Conservation (phyloP, 495 filamentous ascomycete genomes). For the Lasiosphaeria miniovina region DNA sequence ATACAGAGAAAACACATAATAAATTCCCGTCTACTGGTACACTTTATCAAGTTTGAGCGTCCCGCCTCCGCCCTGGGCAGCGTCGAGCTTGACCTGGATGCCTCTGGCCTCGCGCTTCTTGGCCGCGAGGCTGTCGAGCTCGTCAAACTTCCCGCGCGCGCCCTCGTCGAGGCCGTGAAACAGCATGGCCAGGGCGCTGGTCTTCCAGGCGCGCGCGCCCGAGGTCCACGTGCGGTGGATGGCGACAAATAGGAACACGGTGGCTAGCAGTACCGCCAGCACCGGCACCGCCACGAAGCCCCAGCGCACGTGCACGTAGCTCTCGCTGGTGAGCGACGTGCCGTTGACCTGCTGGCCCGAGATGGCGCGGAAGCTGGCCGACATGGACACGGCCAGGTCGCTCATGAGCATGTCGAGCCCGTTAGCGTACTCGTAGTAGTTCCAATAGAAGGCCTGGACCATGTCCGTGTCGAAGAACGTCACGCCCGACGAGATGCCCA, state of each 20-base stretch:
- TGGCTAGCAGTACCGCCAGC: conserved; percentile 6
- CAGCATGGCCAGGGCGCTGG: conserved; percentile 22
- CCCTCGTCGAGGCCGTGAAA: conserved; percentile 26
- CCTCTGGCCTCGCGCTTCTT: conserved; percentile 21
- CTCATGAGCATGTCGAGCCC: conserved; percentile 22
- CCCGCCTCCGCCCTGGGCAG: conserved; percentile 4
- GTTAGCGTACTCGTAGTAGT: conserved; percentile 26
- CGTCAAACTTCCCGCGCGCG: conserved; percentile 17
- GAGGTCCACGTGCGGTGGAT: conserved; percentile 9
- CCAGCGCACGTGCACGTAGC: conserved; percentile 14
- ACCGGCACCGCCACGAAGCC: conserved; percentile 11
- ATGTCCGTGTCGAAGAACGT: conserved; percentile 30
- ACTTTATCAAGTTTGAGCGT: conserved; percentile 12
- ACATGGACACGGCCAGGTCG: conserved; percentile 14
- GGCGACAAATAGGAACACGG: conserved; percentile 13
- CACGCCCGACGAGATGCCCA: conserved; percentile 23
- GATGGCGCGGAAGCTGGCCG: background rate
- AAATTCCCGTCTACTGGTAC: background rate
- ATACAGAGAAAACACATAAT: background rate
- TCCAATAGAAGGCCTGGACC: conserved; percentile 31
- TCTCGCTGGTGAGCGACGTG: conserved; percentile 4
- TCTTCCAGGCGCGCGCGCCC: conserved; percentile 25
- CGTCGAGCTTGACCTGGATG: conserved; percentile 17
- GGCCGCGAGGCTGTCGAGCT: conserved; percentile 13
- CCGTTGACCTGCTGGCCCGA: conserved; percentile 4